These are phyloP conservation scores for Cantharellus anzutake DNA, from an alignment of 768 basidiomycete genomes.

Conservation along the genomic window DNA sequence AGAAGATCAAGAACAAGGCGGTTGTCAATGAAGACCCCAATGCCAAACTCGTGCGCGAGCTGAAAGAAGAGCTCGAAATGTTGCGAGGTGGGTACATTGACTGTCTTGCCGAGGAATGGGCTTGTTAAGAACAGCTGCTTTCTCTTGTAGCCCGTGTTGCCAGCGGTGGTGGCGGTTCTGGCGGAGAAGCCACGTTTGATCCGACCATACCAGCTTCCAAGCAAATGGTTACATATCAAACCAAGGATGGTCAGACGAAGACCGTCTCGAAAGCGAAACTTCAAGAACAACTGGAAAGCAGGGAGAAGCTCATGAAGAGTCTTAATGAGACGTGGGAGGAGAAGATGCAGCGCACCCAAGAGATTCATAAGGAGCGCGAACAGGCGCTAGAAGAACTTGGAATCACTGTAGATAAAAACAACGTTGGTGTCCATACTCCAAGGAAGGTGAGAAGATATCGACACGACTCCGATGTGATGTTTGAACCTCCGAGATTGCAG, in stretches of 20 bases:
- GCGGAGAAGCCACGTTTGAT: constrained; percentile 61
- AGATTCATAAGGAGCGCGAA: constrained; percentile 93
- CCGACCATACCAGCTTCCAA: constrained; percentile 78
- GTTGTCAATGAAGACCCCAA: constrained; percentile 99
- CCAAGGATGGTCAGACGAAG: constrained; percentile 84
- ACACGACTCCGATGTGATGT: background rate
- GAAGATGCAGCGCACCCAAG: constrained; percentile 76
- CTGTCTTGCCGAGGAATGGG: constrained; percentile 7
- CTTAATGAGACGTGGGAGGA: constrained; percentile 95
- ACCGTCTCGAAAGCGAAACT: constrained; percentile 94
- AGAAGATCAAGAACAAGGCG: constrained; percentile 99
- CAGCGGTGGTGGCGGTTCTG: constrained; percentile 19
- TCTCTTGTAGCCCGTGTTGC: constrained; percentile 45
- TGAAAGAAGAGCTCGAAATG: constrained; percentile 93
- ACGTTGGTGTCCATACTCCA: constrained; percentile 93
- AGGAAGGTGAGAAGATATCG: constrained; percentile 42
- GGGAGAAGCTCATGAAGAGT: constrained; percentile 88
- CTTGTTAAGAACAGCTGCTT: background rate
- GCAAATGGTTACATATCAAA: constrained; percentile 88
- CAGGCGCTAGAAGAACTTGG: constrained; percentile 94
- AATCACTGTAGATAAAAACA: constrained; percentile 91
- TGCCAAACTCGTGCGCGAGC: constrained; percentile 92
- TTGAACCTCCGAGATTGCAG: constrained; percentile 20
- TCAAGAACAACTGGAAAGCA: constrained; percentile 89
- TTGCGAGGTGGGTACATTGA: constrained; percentile 42